Conservation (phyloP, 2,329 filamentous ascomycete genomes). For the Nothophoma quercina region DNA sequence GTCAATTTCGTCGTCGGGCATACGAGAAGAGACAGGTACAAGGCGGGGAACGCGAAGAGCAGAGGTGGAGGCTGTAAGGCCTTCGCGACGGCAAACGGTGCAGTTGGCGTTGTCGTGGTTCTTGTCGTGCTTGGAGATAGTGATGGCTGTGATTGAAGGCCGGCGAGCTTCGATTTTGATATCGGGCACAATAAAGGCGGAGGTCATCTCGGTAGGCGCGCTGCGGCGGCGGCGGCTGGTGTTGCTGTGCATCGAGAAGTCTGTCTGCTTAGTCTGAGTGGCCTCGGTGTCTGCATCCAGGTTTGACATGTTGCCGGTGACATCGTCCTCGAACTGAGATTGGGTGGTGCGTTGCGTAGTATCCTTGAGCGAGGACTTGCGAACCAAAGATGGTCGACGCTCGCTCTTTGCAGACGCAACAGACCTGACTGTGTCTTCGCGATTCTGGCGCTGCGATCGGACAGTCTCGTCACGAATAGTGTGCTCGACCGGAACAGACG, state of each 20-base stretch:
- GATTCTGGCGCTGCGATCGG: slow-evolving; percentile 44
- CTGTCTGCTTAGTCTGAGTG: slow-evolving; percentile 43
- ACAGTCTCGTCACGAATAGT: slow-evolving; percentile 50
- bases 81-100: slow-evolving; percentile 62
- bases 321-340: slow-evolving; percentile 44
- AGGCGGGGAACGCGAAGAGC: slow-evolving; percentile 57
- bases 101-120: slow-evolving; percentile 63
- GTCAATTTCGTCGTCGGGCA: slow-evolving; percentile 63
- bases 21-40: slow-evolving; percentile 59
- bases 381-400: slow-evolving; percentile 52
- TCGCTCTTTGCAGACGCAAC: slow-evolving; percentile 49
- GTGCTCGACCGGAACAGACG: slow-evolving; percentile 34
- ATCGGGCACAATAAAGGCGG: slow-evolving; percentile 70
- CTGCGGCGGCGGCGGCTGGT: slow-evolving; percentile 60
- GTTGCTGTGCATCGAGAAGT: slow-evolving; percentile 57
- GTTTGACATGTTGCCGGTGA: slow-evolving; percentile 45
- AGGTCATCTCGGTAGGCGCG: slow-evolving; percentile 64
- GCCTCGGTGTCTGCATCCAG: slow-evolving; percentile 34
- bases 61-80: slow-evolving; percentile 37
- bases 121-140: slow-evolving; percentile 42
- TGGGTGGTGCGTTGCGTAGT: slow-evolving; percentile 47
- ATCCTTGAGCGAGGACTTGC: slow-evolving; percentile 65
- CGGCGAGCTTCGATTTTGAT: slow-evolving; percentile 59
- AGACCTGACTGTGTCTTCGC: slow-evolving; percentile 52
- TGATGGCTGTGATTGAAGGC: slow-evolving; percentile 29